Evolutionary conservation across 441 rosid species (phyloP).

Genomic region (Pelargonium myrrhifolium): DNA sequence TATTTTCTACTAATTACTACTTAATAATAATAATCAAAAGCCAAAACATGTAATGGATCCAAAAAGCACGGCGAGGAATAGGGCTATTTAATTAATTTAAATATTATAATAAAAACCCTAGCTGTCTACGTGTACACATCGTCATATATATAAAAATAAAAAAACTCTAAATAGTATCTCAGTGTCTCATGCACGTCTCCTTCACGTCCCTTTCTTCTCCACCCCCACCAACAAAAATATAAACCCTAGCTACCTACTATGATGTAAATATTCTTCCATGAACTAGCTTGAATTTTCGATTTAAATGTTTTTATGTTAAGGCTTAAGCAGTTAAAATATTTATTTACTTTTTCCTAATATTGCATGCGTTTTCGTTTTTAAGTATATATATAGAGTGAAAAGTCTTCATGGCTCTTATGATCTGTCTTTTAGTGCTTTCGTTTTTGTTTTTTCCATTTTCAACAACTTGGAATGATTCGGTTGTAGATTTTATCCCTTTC

Average conservation of each 20-base stretch:
- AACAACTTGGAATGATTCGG: conserved; percentile 65
- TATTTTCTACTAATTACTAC: neutral
- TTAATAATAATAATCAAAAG: neutral
- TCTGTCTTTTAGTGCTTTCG: conserved; percentile 42
- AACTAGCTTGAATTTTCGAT: neutral
- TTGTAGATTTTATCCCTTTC: conserved; percentile 53
- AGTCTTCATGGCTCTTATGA: conserved; percentile 25
- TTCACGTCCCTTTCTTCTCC: conserved; percentile 39
- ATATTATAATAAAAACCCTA: neutral
- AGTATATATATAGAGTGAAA: too few species aligned
- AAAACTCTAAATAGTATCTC: conserved; percentile 18
- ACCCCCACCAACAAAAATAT: conserved; percentile 11
- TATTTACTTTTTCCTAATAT: too few species aligned
- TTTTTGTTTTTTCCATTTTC: conserved; percentile 28
- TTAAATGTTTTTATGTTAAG: too few species aligned
- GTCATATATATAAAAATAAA: neutral
- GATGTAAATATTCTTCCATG: conserved; percentile 26
- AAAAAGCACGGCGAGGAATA: conserved; percentile 32
- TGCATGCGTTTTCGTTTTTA: too few species aligned
- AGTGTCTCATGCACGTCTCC: conserved; percentile 70
- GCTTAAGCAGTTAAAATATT: too few species aligned
- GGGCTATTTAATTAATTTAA: conserved; percentile 5
- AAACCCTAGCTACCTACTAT: conserved; percentile 15
- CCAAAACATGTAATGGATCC: conserved; percentile 29
- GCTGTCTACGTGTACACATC: neutral